Percentiles rank a stretch among this genome's conserved stretches.
Evolutionary conservation across 2,329 filamentous ascomycete species (phyloP).

Genomic region (Cordyceps javanica): DNA sequence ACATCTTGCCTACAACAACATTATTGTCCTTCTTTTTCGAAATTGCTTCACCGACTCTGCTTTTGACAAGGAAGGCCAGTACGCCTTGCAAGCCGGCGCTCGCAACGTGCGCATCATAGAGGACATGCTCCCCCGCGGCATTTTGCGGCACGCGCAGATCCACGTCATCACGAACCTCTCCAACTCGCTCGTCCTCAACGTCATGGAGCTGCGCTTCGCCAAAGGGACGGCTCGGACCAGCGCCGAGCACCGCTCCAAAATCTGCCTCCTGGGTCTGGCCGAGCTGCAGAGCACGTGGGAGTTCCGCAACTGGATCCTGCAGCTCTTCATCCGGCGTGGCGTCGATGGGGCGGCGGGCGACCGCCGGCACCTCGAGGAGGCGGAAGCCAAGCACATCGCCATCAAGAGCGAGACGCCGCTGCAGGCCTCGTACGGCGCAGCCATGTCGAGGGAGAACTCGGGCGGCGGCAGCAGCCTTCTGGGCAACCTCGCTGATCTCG

Average conservation of each 20-base stretch:
- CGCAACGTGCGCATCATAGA: slow-evolving; percentile 41
- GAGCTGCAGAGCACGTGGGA: slow-evolving; percentile 45
- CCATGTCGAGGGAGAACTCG: slow-evolving; percentile 2
- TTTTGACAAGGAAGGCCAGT: slow-evolving; percentile 28
- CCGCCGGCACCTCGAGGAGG: background rate
- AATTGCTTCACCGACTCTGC: slow-evolving; percentile 32
- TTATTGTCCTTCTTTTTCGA: slow-evolving; percentile 39
- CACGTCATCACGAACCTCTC: slow-evolving; percentile 44
- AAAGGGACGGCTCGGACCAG: slow-evolving; percentile 34
- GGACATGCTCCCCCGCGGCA: slow-evolving; percentile 37
- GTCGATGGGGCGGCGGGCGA: slow-evolving; percentile 37
- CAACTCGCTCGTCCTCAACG: slow-evolving; percentile 42
- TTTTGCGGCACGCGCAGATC: slow-evolving; percentile 36
- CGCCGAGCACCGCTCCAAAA: slow-evolving; percentile 41
- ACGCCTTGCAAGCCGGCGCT: slow-evolving; percentile 39
- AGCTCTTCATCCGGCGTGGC: slow-evolving; percentile 43
- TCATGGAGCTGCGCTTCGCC: slow-evolving; percentile 33
- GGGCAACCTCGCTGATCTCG: background rate
- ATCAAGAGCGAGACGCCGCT: slow-evolving; percentile 5
- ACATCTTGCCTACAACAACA: slow-evolving; percentile 40
- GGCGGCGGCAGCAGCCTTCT: background rate
- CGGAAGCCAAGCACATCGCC: background rate
- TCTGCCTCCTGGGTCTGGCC: slow-evolving; percentile 40
- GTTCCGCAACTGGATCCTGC: slow-evolving; percentile 40
- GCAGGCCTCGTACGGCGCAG: slow-evolving; percentile 5